phyloP scores from a whole-genome alignment of 2,329 filamentous ascomycete species.

The Penicillium sp. region DNA sequence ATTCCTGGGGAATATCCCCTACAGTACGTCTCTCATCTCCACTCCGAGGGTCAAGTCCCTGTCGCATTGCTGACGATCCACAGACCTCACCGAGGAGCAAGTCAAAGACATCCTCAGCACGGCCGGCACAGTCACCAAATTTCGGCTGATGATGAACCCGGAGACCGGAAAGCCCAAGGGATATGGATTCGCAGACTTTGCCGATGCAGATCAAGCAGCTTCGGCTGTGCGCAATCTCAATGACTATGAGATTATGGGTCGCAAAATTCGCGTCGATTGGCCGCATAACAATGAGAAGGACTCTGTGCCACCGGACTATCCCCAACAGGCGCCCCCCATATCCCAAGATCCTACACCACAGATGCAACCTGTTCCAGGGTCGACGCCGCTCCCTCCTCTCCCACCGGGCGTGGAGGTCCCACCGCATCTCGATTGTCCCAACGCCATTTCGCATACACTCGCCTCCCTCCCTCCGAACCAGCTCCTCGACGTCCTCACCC shows the following conservation, averaged over 20 bases:
- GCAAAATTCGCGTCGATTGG: constrained; percentile 92
- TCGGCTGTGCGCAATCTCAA: constrained; percentile 94
- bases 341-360: constrained; percentile 39
- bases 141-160: constrained; percentile 90
- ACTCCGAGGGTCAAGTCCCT: neutral
- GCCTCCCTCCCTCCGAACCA: constrained; percentile 81
- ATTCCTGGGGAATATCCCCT: constrained; percentile 60
- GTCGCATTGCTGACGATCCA: constrained; percentile 18
- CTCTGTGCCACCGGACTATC: constrained; percentile 55
- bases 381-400: constrained; percentile 68
- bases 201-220: constrained; percentile 85
- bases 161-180: constrained; percentile 94
- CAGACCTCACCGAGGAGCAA: constrained; percentile 92
- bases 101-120: constrained; percentile 91
- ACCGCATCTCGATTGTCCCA: constrained; percentile 75
- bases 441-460: constrained; percentile 89
- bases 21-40: constrained; percentile 58
- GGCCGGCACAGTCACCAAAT: constrained; percentile 85
- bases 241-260: constrained; percentile 90
- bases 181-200: constrained; percentile 95
- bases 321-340: constrained; percentile 39
- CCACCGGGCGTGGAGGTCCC: constrained; percentile 82
- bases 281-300: constrained; percentile 84
- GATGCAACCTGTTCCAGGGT: constrained; percentile 40
- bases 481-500: constrained; percentile 85